phyloP scores from a whole-genome alignment of 2,329 filamentous ascomycete species.

The Colletotrichum siamense region DNA sequence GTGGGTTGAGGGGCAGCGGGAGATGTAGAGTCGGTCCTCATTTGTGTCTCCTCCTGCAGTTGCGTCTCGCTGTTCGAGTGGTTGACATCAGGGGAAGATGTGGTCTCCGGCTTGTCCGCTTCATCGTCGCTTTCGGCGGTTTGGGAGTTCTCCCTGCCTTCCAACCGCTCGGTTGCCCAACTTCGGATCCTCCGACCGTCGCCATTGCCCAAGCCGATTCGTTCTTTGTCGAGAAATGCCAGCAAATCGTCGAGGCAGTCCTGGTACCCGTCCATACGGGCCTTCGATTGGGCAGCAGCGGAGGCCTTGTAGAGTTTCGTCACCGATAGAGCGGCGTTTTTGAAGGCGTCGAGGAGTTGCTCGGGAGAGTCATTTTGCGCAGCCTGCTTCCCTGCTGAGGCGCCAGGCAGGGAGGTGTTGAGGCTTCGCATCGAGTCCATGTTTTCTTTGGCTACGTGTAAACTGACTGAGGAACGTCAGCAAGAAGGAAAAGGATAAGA shows the following conservation, averaged over 20 bases:
- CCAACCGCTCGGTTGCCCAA: slow-evolving; percentile 73
- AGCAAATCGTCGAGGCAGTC: slow-evolving; percentile 92
- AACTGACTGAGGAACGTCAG: not conserved
- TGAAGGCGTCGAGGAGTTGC: slow-evolving; percentile 86
- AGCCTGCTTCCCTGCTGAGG: slow-evolving; percentile 28
- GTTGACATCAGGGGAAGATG: slow-evolving; percentile 63
- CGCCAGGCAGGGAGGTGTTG: slow-evolving; percentile 25
- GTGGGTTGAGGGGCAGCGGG: slow-evolving; percentile 23
- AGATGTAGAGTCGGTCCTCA: slow-evolving; percentile 42
- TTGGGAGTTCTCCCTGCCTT: slow-evolving; percentile 63
- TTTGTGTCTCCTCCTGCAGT: slow-evolving; percentile 14
- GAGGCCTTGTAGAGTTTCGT: slow-evolving; percentile 97
- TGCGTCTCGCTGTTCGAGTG: slow-evolving; percentile 44
- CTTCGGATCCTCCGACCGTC: slow-evolving; percentile 70
- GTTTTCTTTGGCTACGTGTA: not conserved
- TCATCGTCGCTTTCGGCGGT: slow-evolving; percentile 75
- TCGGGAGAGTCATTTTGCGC: slow-evolving; percentile 53
- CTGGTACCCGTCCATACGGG: slow-evolving; percentile 85
- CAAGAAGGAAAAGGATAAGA: not conserved
- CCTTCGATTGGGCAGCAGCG: slow-evolving; percentile 75
- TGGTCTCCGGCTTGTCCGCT: slow-evolving; percentile 64
- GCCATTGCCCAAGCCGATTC: slow-evolving; percentile 78
- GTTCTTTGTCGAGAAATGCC: slow-evolving; percentile 82
- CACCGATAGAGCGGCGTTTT: slow-evolving; percentile 88
- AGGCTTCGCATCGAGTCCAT: slow-evolving; percentile 40